phyloP scores from a whole-genome alignment of 2,329 filamentous ascomycete species.

The Aspergillus sojae region DNA sequence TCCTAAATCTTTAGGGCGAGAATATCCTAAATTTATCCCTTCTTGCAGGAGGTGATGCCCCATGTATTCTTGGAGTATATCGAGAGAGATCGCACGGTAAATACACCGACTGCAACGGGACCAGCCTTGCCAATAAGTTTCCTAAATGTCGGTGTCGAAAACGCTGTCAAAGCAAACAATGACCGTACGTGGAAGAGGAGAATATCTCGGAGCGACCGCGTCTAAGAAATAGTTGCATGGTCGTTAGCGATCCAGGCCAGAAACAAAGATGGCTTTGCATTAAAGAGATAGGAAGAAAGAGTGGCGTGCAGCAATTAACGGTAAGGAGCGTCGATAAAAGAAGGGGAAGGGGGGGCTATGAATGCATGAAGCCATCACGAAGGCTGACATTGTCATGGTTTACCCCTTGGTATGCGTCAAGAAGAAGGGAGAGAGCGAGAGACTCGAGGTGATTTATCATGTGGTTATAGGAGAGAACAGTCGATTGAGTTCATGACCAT shows the following conservation, averaged over 20 bases:
- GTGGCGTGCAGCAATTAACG: constrained; percentile 5
- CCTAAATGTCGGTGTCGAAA: constrained; percentile 7
- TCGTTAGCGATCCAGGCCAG: constrained; percentile 18
- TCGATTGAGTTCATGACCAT: background rate
- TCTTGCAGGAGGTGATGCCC: constrained; percentile 5
- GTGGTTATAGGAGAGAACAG: background rate
- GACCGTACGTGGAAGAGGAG: constrained; percentile 4
- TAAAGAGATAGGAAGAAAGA: constrained; percentile 6
- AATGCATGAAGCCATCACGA: constrained; percentile 14
- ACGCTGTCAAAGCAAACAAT: constrained; percentile 5
- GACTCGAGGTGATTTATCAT: constrained; percentile 1
- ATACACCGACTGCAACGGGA: constrained; percentile 23
- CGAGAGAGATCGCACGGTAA: background rate
- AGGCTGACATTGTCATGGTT: constrained; percentile 17
- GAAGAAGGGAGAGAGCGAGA: background rate
- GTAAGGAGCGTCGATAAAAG: constrained; percentile 4
- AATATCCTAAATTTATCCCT: constrained; percentile 10
- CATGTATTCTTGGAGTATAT: background rate
- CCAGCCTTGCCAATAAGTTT: constrained; percentile 29
- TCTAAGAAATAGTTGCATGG: constrained; percentile 16
- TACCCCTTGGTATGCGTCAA: constrained; percentile 14
- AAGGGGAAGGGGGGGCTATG: constrained; percentile 8
- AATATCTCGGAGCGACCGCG: constrained; percentile 11
- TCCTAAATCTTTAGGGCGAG: constrained; percentile 2
- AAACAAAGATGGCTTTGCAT: constrained; percentile 6